These are phyloP conservation scores for Diutina mesorugosa DNA, from an alignment of 1,139 yeast genomes.

Conservation along the genomic window DNA sequence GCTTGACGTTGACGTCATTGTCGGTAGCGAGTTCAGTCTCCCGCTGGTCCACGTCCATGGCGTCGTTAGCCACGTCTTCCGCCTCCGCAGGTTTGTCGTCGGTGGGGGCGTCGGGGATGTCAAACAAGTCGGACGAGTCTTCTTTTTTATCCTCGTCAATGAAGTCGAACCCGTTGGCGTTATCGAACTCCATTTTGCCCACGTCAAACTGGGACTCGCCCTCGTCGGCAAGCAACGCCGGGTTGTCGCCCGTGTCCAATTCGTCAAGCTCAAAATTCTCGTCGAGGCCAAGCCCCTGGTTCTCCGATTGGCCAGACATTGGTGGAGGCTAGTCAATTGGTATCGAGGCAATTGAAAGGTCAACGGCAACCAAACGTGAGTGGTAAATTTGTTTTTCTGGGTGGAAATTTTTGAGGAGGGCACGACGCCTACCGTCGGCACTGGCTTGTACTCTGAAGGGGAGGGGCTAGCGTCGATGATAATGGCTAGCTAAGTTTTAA, in stretches of 20 bases:
- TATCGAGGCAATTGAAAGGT: not conserved
- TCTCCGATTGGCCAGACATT: slow-evolving; percentile 2
- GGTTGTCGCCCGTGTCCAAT: not conserved
- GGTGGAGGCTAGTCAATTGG: not conserved
- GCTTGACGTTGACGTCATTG: not conserved
- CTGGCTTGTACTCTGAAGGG: too few species aligned
- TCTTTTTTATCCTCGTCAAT: not conserved
- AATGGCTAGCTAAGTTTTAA: too few species aligned
- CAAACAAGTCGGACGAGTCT: not conserved
- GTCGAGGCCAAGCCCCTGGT: not conserved
- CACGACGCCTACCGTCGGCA: not conserved
- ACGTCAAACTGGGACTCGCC: not conserved
- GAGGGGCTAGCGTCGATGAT: too few species aligned
- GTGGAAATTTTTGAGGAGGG: not conserved
- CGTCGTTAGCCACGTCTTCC: not conserved
- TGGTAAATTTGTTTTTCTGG: not conserved
- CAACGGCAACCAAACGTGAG: not conserved
- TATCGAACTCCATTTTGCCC: not conserved
- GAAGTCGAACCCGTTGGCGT: not conserved
- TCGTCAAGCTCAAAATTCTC: slow-evolving; percentile 1
- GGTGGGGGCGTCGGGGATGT: not conserved
- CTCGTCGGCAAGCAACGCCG: not conserved
- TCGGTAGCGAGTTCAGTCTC: not conserved
- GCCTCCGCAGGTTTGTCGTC: not conserved
- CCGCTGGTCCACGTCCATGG: not conserved